phyloP scores from a whole-genome alignment of 225 moss, liverwort and hornwort genomes.

The Anthoceros angustus region DNA sequence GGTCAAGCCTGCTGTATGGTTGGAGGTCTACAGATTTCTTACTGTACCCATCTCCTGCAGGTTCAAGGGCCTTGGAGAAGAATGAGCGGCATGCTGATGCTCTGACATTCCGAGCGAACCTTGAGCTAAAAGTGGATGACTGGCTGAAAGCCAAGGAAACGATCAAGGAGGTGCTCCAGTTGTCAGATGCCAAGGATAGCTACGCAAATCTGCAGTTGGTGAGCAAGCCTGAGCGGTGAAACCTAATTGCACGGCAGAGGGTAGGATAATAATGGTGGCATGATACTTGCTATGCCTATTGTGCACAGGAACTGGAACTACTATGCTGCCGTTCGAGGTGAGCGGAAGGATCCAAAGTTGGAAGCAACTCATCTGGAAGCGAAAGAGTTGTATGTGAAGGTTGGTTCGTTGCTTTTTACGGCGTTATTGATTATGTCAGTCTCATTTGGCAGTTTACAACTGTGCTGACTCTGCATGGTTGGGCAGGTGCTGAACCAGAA shows the following conservation, averaged over 20 bases:
- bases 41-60: conserved; percentile 12
- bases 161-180: conserved; percentile 65
- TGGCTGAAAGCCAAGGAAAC: conserved; percentile 99
- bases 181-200: conserved; percentile 60
- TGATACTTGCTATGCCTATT: not conserved
- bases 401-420: not conserved
- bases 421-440: not conserved
- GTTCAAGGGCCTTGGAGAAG: conserved; percentile 60
- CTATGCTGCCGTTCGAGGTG: conserved; percentile 80
- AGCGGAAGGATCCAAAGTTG: conserved; percentile 82
- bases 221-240: conserved; percentile 4
- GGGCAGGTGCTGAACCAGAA: conserved; percentile 48
- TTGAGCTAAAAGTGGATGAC: conserved; percentile 88
- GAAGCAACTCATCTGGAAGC: conserved; percentile 90
- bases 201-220: conserved; percentile 75
- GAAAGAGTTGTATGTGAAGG: conserved; percentile 74
- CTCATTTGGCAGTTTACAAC: not conserved
- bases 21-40: not conserved
- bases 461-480: not conserved
- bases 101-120: conserved; percentile 60
- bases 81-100: conserved; percentile 69
- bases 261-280: not conserved
- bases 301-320: conserved; percentile 75
- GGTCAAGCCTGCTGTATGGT: not conserved
- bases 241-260: no score